Evolutionary conservation across 176 grass and related monocot species (phyloP).

Genomic region (Pontederia paniculata): DNA sequence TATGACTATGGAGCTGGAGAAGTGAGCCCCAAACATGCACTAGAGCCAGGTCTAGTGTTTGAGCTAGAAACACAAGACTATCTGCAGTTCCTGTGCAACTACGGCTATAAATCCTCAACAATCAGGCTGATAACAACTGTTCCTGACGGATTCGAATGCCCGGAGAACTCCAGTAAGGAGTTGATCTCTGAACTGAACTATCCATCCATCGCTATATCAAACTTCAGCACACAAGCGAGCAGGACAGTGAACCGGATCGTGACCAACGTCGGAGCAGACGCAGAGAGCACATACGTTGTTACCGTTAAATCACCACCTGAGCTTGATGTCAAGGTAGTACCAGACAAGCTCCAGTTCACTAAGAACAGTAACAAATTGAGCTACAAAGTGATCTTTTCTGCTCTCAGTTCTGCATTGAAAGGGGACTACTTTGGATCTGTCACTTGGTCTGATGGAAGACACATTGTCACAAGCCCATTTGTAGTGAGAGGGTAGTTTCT

Average conservation of each 20-base stretch:
- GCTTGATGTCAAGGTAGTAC: constrained; percentile 53
- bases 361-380: constrained; percentile 26
- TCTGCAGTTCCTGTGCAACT: constrained; percentile 75
- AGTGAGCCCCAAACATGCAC: constrained; percentile 43
- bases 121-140: constrained; percentile 44
- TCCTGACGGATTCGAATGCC: constrained; percentile 37
- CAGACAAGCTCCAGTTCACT: constrained; percentile 55
- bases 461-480: constrained; percentile 64
- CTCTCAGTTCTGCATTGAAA: constrained; percentile 8
- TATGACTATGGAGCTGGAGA: constrained; percentile 69
- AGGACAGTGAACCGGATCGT: constrained; percentile 32
- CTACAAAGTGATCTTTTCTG: constrained; percentile 62
- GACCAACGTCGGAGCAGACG: constrained; percentile 55
- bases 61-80: constrained; percentile 46
- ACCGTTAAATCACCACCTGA: constrained; percentile 30
- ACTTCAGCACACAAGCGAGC: constrained; percentile 7
- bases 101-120: constrained; percentile 43
- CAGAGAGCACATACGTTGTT: constrained; percentile 28
- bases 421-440: constrained; percentile 44
- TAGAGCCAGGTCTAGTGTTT: constrained; percentile 69
- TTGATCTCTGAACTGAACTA: constrained; percentile 90
- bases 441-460: constrained; percentile 74
- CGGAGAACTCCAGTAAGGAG: constrained; percentile 43
- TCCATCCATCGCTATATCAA: constrained; percentile 56
- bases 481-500: constrained; percentile 23